Base-by-base conservation (phyloP, 306 rosid genomes). In the Pyrus communis region DNA sequence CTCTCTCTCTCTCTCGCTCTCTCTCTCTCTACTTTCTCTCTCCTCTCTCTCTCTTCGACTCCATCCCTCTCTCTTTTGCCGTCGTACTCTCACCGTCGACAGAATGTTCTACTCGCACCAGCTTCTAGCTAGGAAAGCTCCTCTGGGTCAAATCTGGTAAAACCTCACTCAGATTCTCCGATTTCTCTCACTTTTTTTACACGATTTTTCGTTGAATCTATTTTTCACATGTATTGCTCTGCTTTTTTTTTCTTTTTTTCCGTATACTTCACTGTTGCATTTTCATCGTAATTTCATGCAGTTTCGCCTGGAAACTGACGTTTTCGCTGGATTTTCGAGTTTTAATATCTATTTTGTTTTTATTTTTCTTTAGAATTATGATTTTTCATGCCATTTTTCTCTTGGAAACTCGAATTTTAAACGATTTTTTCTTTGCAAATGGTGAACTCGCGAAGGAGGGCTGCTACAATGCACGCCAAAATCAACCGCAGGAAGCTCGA, bases 121-220 rank as follows among this genome's bases (percentile, higher is more conserved):
- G 82, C 91, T 91, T 57, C 95, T 93, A 11, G 96, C 96, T 63
- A 90, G 98, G 52, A 93, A 93, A 57, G 95, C 92, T 58, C 93
- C 95, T 12, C 88, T 93, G 14, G 96, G 98, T 33, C 91, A 93
- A 85, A 93, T 93, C 59, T 93, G 98, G 98, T 93, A 83, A 31
- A 46, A 15, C 54, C 54, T 49, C 19, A 46, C 19, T 14, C 5
- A 4, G 19, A 46, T 46, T 46, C 54, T 46, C 54, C 19, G 19
- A 46, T 46, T 46, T 46, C 54, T 40, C 19, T 13, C 38, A 59
- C 15, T 0, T 3, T 75, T 40, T 42, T 11, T 12, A 62, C 18
- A 25, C 14, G 15, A 27, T 7, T 15, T 62, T 40, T 11, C 15
- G 27, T 68, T 64, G 64, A 27, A 10, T 68, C 64, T 27, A 25